These are phyloP conservation scores for Tolypocladium album DNA, from an alignment of 2,329 filamentous ascomycete genomes.

Conservation along the genomic window DNA sequence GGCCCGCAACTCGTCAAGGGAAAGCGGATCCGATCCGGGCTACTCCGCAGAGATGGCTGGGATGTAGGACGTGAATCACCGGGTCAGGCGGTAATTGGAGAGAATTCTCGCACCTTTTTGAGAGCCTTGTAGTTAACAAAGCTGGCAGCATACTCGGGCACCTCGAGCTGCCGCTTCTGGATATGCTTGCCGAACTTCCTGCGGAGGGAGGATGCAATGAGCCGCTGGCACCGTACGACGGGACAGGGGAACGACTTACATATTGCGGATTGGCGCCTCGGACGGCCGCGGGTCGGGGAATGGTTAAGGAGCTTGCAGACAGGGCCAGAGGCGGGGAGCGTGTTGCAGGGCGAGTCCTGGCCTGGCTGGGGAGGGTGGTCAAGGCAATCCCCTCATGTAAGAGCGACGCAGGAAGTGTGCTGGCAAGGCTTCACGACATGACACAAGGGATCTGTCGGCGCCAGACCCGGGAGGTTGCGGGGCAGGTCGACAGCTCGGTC, in stretches of 20 bases:
- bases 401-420: slow-evolving; percentile 10
- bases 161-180: slow-evolving; percentile 96
- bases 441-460: slow-evolving; percentile 2
- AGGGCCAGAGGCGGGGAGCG: slow-evolving; percentile 2
- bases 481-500: not conserved
- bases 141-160: slow-evolving; percentile 97
- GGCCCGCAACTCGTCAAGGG: not conserved
- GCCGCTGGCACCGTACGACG: not conserved
- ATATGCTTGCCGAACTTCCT: slow-evolving; percentile 99
- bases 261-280: slow-evolving; percentile 15
- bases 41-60: not conserved
- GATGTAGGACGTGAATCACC: not conserved
- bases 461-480: slow-evolving; percentile 3
- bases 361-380: slow-evolving; percentile 4
- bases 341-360: not conserved
- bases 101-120: slow-evolving; percentile 64
- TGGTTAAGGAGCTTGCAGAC: not conserved
- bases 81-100: not conserved
- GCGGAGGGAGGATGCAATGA: slow-evolving; percentile 7
- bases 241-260: slow-evolving; percentile 18
- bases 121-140: slow-evolving; percentile 99
- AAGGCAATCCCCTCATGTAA: slow-evolving; percentile 10
- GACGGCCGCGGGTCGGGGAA: slow-evolving; percentile 2
- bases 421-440: slow-evolving; percentile 5
- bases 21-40: not conserved